These are phyloP conservation scores for Catunica adiposa DNA, from an alignment of 2,329 filamentous ascomycete species.

Conservation along the genomic window DNA sequence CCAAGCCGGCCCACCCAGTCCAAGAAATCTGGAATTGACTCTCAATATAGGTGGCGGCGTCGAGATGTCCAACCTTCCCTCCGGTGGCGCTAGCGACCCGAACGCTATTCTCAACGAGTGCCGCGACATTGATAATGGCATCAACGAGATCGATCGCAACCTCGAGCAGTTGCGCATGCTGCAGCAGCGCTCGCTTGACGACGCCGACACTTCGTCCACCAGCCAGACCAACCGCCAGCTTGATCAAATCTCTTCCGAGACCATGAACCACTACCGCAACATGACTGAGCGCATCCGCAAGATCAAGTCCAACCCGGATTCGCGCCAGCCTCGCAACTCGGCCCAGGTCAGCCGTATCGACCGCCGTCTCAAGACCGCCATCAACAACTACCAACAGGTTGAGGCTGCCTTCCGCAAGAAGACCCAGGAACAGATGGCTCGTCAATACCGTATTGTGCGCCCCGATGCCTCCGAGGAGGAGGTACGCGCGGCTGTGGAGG, in stretches of 20 bases:
- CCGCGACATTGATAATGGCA: conserved; percentile 59
- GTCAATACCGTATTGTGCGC: conserved; percentile 79
- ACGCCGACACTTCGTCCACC: conserved; percentile 53
- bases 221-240: conserved; percentile 53
- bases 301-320: conserved; percentile 69
- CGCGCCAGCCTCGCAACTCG: conserved; percentile 54
- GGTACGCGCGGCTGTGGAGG: conserved; percentile 52
- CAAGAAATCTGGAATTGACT: conserved; percentile 14
- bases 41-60: conserved; percentile 15
- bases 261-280: conserved; percentile 66
- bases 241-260: conserved; percentile 57
- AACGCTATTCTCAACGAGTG: conserved; percentile 76
- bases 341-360: conserved; percentile 71
- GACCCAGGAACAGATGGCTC: conserved; percentile 65
- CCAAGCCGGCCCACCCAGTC: conserved; percentile 7
- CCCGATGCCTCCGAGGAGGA: conserved; percentile 67
- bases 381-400: conserved; percentile 64
- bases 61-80: conserved; percentile 15
- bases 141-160: conserved; percentile 57
- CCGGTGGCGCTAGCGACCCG: conserved; percentile 31
- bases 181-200: conserved; percentile 55
- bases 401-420: conserved; percentile 69
- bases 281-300: conserved; percentile 64
- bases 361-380: conserved; percentile 61
- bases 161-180: conserved; percentile 55